Evolutionary conservation across 225 moss, liverwort and hornwort genomes (phyloP), one percentile per base, ranked within the genome.

Genomic region (Takakia lepidozioides): DNA sequence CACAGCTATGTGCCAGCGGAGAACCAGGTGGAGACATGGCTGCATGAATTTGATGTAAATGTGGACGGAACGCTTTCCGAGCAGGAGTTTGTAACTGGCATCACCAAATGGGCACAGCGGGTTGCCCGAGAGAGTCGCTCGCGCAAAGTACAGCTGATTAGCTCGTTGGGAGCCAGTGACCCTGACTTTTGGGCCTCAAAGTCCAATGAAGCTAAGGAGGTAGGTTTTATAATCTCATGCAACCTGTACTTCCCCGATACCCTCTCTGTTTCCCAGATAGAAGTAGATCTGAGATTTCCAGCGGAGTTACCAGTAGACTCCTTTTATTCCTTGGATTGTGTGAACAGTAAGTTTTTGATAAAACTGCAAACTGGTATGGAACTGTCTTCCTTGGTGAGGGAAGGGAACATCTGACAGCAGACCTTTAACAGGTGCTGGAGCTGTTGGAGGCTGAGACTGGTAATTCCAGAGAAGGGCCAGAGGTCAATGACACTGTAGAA

Each of bases 401-500:
- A n/a, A n/a, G n/a, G n/a, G n/a, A n/a, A n/a, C n/a, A n/a, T n/a
- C n/a, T n/a, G n/a, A n/a, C n/a, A n/a, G n/a, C n/a, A n/a, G n/a
- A n/a, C n/a, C n/a, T n/a, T n/a, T n/a, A n/a, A n/a, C 55, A 93
- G 93, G 88, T 88, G 51, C 51, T 93, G 38, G 79, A 89, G 43
- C 76, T 93, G 51, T 66, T 93, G 35, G 84, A 93, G 65, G 75
- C 36, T 1, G 93, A 93, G 63, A 81, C 46, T 23, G 78, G 71
- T 32, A 45, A 40, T n/a, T 16, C 25, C 1, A 42, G 17, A 4
- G 72, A 66, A 26, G 93, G 75, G 29, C 2, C 19, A 0, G 54
- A 72, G 15, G 69, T 27, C 5, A 57, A 68, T 17, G 67, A 63
- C 3, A 3, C 48, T 14, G 63, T 44, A 55, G 65, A 44, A 8